Evolutionary conservation across 2,329 filamentous ascomycete genomes (phyloP).

Genomic region (Trichoderma sp.): DNA sequence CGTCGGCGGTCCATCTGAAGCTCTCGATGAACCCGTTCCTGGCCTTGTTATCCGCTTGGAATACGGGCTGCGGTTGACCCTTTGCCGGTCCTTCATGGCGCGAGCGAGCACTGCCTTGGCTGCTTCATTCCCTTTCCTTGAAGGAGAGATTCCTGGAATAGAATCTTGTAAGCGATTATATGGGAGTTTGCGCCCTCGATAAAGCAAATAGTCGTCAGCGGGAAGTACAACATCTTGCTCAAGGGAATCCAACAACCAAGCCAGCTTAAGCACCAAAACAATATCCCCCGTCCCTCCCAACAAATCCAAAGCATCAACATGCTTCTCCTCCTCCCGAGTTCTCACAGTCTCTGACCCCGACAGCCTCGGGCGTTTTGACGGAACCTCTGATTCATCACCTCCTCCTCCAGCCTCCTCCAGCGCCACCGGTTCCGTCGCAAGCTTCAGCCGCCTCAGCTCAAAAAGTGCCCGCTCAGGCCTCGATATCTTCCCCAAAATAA

Average conservation of each 20-base stretch:
- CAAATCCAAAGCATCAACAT: background rate
- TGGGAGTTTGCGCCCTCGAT: slow-evolving; percentile 43
- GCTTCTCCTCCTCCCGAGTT: background rate
- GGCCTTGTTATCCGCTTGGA: slow-evolving; percentile 14
- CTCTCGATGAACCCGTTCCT: background rate
- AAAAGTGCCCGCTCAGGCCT: slow-evolving; percentile 69
- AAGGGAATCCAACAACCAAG: slow-evolving; percentile 57
- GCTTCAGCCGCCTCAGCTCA: slow-evolving; percentile 67
- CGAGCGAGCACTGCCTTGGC: slow-evolving; percentile 24
- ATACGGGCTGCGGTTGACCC: background rate
- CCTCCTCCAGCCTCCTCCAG: background rate
- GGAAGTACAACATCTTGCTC: slow-evolving; percentile 44
- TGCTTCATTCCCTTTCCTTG: background rate
- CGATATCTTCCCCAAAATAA: slow-evolving; percentile 71
- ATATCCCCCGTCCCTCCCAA: slow-evolving; percentile 20
- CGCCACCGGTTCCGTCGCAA: slow-evolving; percentile 51
- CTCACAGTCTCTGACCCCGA: background rate
- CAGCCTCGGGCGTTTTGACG: slow-evolving; percentile 23
- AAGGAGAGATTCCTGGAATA: background rate
- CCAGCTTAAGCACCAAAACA: slow-evolving; percentile 55
- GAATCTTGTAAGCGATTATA: background rate
- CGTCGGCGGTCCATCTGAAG: slow-evolving; percentile 24
- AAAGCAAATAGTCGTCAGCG: slow-evolving; percentile 51
- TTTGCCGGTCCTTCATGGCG: slow-evolving; percentile 22
- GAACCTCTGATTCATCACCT: background rate